These are phyloP conservation scores for Pythium brachiatum DNA, from an alignment of 352 stramenopile genomes.

Conservation along the genomic window DNA sequence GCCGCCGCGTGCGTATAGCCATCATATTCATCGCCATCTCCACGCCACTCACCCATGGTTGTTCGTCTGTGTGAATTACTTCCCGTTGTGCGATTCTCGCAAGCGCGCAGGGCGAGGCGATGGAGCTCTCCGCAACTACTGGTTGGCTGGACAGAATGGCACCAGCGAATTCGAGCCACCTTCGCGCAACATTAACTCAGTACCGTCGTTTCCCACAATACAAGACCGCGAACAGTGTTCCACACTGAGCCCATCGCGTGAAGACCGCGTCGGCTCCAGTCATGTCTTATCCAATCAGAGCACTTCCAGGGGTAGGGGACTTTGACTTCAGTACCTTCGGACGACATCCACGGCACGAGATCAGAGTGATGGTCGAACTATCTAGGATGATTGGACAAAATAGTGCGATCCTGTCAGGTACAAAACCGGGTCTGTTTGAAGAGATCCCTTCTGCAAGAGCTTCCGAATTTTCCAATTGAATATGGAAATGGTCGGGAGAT, in stretches of 20 bases:
- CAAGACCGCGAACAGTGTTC: neutral
- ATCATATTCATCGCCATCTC: neutral
- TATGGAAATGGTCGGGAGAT: neutral
- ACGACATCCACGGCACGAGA: slow-evolving; percentile 1
- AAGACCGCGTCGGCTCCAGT: slow-evolving; percentile 6
- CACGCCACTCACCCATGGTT: slow-evolving; percentile 31
- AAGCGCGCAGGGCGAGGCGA: slow-evolving; percentile 5
- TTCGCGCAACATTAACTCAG: slow-evolving; percentile 13
- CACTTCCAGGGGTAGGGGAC: slow-evolving; percentile 12
- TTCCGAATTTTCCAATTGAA: neutral
- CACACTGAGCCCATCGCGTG: neutral
- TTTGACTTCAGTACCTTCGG: slow-evolving; percentile 8
- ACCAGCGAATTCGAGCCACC: slow-evolving; percentile 28
- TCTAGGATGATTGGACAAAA: slow-evolving; percentile 20
- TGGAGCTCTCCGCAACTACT: slow-evolving; percentile 4
- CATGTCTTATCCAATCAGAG: slow-evolving; percentile 23
- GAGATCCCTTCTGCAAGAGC: neutral
- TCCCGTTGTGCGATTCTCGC: slow-evolving; percentile 34
- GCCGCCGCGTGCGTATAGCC: neutral
- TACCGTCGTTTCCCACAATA: slow-evolving; percentile 9
- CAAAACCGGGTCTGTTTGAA: neutral
- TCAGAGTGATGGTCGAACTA: slow-evolving; percentile 26
- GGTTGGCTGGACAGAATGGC: slow-evolving; percentile 34
- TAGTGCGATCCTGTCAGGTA: neutral
- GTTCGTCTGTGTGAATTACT: slow-evolving; percentile 35